Base-by-base conservation (phyloP, 164 flowering plant species). In the Platanus orientalis region DNA sequence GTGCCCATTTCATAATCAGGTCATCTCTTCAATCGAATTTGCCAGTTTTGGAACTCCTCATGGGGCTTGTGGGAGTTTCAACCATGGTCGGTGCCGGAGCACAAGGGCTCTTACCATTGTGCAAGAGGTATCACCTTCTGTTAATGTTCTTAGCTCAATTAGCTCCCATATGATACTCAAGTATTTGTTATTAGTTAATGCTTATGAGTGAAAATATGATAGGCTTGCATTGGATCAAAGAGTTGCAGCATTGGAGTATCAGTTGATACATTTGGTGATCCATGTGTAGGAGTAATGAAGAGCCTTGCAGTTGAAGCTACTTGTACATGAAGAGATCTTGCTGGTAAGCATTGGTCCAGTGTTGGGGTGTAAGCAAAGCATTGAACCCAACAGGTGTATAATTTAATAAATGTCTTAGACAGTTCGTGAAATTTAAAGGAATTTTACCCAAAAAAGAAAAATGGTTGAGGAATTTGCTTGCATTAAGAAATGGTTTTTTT, bases 41-140 rank as follows among this genome's bases (percentile, higher is more conserved):
- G 99, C 96, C 29, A 91, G 97, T 73, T 94, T 83, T 69, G 99
- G 99, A 42, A 91, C 81, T 67, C 97, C 99, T 14, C 62, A 16
- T 1, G 96, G 99, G 29, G 68, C 78, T 28, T 91, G 97, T 72
- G 96, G 96, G 36, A 80, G 78, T 74, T 91, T 78, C 53, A 77
- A 75, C 68, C 96, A 86, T 34, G 89, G 99, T 26, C 48, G 54
- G 28, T 94, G 99, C 86, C 83, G 71, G 53, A 86, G 93, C 72
- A 28, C 39, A 13, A 69, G 19, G 9, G 87, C 96, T 56, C 87
- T 81, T 55, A 59, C 93, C 29, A 52, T 83, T 68, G 85, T 89
- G 23, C 75, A 83, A 48, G 79, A 93, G 92, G 98, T 92, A 58
- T 16, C 10, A 32, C 4, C 61, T 52, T 13, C 39, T 49, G 45